Conservation (phyloP, 2,329 filamentous ascomycete genomes). For the Fusarium sp. region DNA sequence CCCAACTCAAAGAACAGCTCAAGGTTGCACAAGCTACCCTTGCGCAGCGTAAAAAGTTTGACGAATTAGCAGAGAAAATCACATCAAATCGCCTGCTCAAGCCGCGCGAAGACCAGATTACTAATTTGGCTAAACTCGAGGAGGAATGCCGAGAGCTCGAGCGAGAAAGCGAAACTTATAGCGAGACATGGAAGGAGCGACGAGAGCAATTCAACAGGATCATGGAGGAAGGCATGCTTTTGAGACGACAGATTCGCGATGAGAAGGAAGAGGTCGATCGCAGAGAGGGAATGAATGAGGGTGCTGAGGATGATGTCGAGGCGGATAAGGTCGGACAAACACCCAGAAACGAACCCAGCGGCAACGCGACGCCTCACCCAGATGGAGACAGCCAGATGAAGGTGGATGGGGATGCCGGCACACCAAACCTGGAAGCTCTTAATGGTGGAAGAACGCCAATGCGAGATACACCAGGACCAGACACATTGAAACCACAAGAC, state of each 20-base stretch:
- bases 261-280: constrained; percentile 95
- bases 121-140: constrained; percentile 82
- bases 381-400: constrained; percentile 54
- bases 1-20: constrained; percentile 77
- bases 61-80: constrained; percentile 88
- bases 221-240: constrained; percentile 88
- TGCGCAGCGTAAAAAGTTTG: constrained; percentile 83
- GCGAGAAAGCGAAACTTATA: constrained; percentile 84
- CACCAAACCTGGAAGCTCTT: constrained; percentile 43
- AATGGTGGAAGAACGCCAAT: constrained; percentile 51
- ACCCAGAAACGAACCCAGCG: constrained; percentile 62
- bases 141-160: constrained; percentile 90
- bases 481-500: constrained; percentile 41
- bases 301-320: constrained; percentile 69
- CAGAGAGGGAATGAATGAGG: constrained; percentile 82
- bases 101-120: constrained; percentile 84
- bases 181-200: constrained; percentile 84
- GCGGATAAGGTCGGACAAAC: constrained; percentile 60
- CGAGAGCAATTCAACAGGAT: constrained; percentile 88
- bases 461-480: constrained; percentile 46
- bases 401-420: constrained; percentile 45
- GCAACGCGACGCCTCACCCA: constrained; percentile 62
- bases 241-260: constrained; percentile 87
- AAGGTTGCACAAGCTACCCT: constrained; percentile 81
- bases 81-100: constrained; percentile 82